These are phyloP conservation scores for Kwoniella mangroviensis DNA, from an alignment of 768 basidiomycete genomes.

Conservation along the genomic window DNA sequence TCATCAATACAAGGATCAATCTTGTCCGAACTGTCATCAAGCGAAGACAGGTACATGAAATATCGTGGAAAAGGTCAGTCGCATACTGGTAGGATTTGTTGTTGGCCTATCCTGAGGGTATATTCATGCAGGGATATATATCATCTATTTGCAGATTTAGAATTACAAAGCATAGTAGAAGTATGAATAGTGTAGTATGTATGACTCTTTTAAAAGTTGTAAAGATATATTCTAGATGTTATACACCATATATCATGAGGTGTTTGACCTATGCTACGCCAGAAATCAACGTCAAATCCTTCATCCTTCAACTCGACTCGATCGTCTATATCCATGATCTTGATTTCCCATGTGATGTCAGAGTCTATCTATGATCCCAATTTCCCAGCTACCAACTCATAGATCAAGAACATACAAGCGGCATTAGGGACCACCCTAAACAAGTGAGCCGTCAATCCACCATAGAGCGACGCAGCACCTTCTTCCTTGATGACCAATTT, in stretches of 20 bases:
- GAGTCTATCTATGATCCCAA: slow-evolving; percentile 24
- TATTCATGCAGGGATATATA: slow-evolving; percentile 26
- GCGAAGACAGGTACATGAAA: too few species aligned
- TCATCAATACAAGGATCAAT: too few species aligned
- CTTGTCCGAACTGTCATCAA: too few species aligned
- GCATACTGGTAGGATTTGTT: too few species aligned
- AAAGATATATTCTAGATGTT: slow-evolving; percentile 1
- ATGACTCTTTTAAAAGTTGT: not conserved
- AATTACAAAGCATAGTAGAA: not conserved
- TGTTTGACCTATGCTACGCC: not conserved
- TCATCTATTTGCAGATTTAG: too few species aligned
- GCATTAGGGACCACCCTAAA: slow-evolving; percentile 98
- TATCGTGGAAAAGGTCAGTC: too few species aligned
- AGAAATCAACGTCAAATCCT: not conserved
- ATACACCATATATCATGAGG: not conserved
- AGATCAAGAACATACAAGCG: slow-evolving; percentile 94
- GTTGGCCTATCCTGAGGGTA: not conserved
- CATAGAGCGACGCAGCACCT: slow-evolving; percentile 78
- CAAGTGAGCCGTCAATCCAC: slow-evolving; percentile 90
- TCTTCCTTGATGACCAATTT: slow-evolving; percentile 86
- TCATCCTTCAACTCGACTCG: too few species aligned
- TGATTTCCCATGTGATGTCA: too few species aligned
- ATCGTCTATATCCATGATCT: too few species aligned
- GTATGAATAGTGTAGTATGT: slow-evolving; percentile 4
- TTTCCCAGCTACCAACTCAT: slow-evolving; percentile 67